Evolutionary conservation across 2,329 filamentous ascomycete species (phyloP), one percentile per base, ranked within the genome.

Genomic region (Cladosporium sp.): DNA sequence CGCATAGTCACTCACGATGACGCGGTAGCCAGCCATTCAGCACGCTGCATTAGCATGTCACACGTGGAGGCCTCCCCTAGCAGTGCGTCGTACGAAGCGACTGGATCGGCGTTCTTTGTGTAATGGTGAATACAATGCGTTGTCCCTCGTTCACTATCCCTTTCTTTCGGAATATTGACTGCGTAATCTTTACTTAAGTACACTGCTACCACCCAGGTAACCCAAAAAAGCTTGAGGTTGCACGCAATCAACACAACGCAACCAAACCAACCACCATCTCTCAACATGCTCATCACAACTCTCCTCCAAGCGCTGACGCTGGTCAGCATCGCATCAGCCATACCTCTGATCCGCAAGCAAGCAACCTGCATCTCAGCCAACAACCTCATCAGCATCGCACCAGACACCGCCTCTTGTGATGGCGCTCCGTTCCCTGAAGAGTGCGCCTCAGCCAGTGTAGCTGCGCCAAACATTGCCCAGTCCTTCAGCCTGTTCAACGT

Each of bases 391-490:
- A 65, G 77, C 60, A 87, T 92, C 74, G 84, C 86, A n/a, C 87
- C 89, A 3, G 75, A 71, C 2, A 87, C 89, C 1, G 74, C 76
- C 21, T 75, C 79, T 11, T 92, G 90, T 80, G 77, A 78, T 57
- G 76, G 77, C 47, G 77, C 81, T 2, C 66, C 77, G 1, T 81
- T 78, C 51, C 74, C 82, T 15, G 80, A 78, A 18, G 88, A 92
- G 72, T 94, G 92, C 79, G 83, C 84, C 58, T 90, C 87, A 2
- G 87, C 89, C n/a, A 76, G 77, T 8, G 80, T 87, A 71, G 89
- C 88, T 2, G 89, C 86, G 0, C 80, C 83, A 1, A 81, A 79
- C 69, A 82, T 94, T 67, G 79, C 80, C 72, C 70, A 78, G 7
- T 84, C 86, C 41, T 88, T 93, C 76, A 65, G 73, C 21, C 78